Percentiles rank a stretch among this genome's conserved stretches.
Conservation (phyloP, 106 monocot genomes). For the Cymbidium sinense region DNA sequence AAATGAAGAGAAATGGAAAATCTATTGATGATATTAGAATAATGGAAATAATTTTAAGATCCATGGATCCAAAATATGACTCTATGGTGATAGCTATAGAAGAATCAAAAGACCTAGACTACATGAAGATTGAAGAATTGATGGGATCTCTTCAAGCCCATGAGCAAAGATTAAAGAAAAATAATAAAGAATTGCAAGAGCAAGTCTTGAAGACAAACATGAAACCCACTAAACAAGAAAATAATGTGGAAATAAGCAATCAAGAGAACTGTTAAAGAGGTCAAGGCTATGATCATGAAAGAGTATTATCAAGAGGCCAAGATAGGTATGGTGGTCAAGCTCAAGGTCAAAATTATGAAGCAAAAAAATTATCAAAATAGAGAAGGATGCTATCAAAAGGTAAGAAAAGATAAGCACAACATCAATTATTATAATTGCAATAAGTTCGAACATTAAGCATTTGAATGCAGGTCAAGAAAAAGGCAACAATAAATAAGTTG, state of each 20-base stretch:
- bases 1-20: no score
- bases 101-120: background rate
- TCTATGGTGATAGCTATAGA: background rate
- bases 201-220: background rate
- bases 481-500: background rate
- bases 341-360: background rate
- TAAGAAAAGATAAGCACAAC: background rate
- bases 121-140: constrained; percentile 8
- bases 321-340: background rate
- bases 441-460: background rate
- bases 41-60: background rate
- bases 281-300: background rate
- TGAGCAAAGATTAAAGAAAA: constrained; percentile 1
- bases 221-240: background rate
- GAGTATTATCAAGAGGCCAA: no score
- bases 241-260: background rate
- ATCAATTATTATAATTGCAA: background rate
- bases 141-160: background rate
- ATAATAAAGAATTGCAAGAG: background rate
- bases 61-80: background rate
- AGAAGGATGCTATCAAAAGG: background rate
- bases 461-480: background rate
- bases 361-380: background rate
- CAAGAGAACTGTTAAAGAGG: background rate
- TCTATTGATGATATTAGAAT: no score